Evolutionary conservation across 2,329 filamentous ascomycete species (phyloP), one percentile per base, ranked within the genome.

Genomic region (Diaporthe citriasiana): DNA sequence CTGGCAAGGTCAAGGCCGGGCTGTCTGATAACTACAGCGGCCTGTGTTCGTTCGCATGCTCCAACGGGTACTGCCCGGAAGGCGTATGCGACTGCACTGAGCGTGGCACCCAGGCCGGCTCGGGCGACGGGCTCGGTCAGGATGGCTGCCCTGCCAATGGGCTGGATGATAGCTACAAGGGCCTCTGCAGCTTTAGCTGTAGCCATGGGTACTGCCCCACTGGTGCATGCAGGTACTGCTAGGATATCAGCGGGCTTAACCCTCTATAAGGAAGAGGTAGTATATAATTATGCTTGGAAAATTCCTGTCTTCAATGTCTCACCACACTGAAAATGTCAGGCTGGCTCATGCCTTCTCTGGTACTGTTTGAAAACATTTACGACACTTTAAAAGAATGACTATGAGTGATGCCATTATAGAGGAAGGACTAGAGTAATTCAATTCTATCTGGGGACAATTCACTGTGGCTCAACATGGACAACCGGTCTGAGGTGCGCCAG

Each of bases 121-220:
- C 40, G 33, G 42, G 42, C 30, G 45, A 27, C 13, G 47, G 33
- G n/a, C 7, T n/a, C 8, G 70, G 63, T 1, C 63, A 71, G 70
- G 42, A 71, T 12, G 70, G 70, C 2, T 71, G 70, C 45, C 70
- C 70, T 33, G 55, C 57, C 42, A 30, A 15, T 17, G 69, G 69
- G 40, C 69, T 71, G 30, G 55, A 71, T 38, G 55, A 71, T 8
- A 60, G 69, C 42, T 71, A 71, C 40, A 50, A 45, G n/a, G 69
- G 69, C 4, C 69, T 71, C 17, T 71, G 69, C 69, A 71, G 69
- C 55, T 71, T 59, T 30, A 59, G 56, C 40, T 71, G 69, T 15
- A 66, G 50, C 60, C 71, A 59, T 15, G 71, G 71, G 4, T 73
- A 73, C 63, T 73, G 71, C 42, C 71, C 71, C 2, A 3, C n/a